Conservation (phyloP, 2,329 filamentous ascomycete genomes). For the Penicillium nordicum region DNA sequence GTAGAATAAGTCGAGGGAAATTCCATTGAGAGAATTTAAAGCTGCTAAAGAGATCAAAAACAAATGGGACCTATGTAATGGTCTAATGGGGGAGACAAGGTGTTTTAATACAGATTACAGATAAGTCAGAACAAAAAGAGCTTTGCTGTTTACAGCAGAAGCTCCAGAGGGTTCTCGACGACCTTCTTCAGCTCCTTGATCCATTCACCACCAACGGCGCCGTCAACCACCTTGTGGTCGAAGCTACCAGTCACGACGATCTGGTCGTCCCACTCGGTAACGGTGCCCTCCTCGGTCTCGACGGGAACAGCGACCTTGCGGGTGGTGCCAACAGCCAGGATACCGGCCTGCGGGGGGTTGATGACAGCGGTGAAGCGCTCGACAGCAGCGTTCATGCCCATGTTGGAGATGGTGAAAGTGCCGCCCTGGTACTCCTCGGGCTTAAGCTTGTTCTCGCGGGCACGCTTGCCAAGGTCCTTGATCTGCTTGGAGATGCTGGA, state of each 20-base stretch:
- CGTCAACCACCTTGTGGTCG: conserved; percentile 98
- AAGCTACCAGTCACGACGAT: conserved; percentile 93
- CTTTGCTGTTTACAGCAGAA: conserved; percentile 67
- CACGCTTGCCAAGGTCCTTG: conserved; percentile 96
- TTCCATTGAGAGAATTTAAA: conserved; percentile 29
- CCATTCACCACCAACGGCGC: conserved; percentile 93
- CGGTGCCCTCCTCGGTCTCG: conserved; percentile 77
- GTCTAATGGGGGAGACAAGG: conserved; percentile 23
- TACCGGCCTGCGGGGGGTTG: conserved; percentile 96
- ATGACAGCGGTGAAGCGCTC: conserved; percentile 98
- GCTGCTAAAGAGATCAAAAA: conserved; percentile 32
- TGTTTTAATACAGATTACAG: conserved; percentile 41
- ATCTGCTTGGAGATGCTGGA: conserved; percentile 82
- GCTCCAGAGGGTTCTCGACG: conserved; percentile 92
- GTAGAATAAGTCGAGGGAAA: conserved; percentile 17
- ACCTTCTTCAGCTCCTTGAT: conserved; percentile 96
- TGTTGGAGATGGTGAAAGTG: conserved; percentile 99
- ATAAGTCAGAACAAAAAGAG: conserved; percentile 2
- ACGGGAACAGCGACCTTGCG: conserved; percentile 90
- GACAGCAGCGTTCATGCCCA: conserved; percentile 98
- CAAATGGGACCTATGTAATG: conserved; percentile 25
- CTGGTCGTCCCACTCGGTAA: conserved; percentile 92
- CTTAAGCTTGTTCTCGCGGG: conserved; percentile 96
- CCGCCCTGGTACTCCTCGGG: conserved; percentile 99
- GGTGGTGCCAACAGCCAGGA: conserved; percentile 89